Percentiles rank a stretch among this genome's conserved stretches.
phyloP scores from a whole-genome alignment of 2,329 filamentous ascomycete genomes.

The Karstenula rhodostoma region DNA sequence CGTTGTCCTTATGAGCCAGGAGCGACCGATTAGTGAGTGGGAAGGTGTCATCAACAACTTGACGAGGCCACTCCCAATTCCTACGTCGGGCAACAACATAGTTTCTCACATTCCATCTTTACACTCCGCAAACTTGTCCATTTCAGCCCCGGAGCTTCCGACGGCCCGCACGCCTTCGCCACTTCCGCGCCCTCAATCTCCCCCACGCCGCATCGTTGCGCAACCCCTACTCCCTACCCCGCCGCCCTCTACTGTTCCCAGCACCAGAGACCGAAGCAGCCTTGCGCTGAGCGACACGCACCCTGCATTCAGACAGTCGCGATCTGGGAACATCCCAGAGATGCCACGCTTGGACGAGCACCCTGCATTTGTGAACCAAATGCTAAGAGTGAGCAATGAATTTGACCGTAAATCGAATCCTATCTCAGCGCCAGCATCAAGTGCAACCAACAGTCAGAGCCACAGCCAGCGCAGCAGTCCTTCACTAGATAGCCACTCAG shows the following conservation, averaged over 20 bases:
- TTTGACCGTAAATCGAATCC: not conserved
- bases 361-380: conserved; percentile 28
- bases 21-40: conserved; percentile 52
- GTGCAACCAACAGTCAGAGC: conserved; percentile 11
- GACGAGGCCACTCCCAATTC: conserved; percentile 31
- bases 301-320: conserved; percentile 27
- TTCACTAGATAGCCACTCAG: conserved; percentile 23
- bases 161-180: conserved; percentile 26
- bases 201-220: conserved; percentile 34
- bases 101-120: conserved; percentile 42
- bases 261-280: conserved; percentile 33
- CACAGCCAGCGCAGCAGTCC: conserved; percentile 17
- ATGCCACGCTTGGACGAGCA: conserved; percentile 29
- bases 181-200: conserved; percentile 24
- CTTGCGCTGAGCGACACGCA: conserved; percentile 37
- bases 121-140: conserved; percentile 29
- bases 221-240: conserved; percentile 43
- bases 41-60: conserved; percentile 45
- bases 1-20: conserved; percentile 51
- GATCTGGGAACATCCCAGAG: conserved; percentile 19
- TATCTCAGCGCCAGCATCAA: conserved; percentile 4
- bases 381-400: conserved; percentile 10
- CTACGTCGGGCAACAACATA: conserved; percentile 31
- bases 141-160: conserved; percentile 31
- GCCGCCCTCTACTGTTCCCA: conserved; percentile 37